Percentiles rank a stretch among this genome's conserved stretches.
phyloP scores from a whole-genome alignment of 805 yeast genomes.

The Yarrowia hollandica region DNA sequence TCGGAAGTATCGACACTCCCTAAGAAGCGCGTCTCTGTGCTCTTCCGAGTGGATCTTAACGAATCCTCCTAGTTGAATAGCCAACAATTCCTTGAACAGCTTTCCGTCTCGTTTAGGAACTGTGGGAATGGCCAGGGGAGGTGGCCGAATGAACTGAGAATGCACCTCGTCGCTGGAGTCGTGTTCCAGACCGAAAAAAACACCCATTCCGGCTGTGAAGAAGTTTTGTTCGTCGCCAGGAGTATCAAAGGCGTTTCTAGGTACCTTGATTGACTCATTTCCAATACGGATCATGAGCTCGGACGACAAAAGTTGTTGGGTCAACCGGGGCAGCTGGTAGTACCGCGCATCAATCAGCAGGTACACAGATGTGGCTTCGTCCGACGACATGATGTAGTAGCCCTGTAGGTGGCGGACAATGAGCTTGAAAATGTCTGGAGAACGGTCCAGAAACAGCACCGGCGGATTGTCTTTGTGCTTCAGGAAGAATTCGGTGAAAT shows the following conservation, averaged over 20 bases:
- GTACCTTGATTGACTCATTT: conserved; percentile 56
- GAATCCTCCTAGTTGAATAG: conserved; percentile 56
- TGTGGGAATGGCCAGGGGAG: conserved; percentile 64
- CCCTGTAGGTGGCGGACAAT: conserved; percentile 72
- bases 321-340: conserved; percentile 62
- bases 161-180: conserved; percentile 39
- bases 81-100: conserved; percentile 57
- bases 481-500: conserved; percentile 71
- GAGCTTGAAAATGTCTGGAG: conserved; percentile 63
- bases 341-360: conserved; percentile 70
- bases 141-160: conserved; percentile 65
- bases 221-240: conserved; percentile 78
- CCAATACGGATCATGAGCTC: conserved; percentile 63
- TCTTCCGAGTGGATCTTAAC: conserved; percentile 51
- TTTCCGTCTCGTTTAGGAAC: conserved; percentile 53
- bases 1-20: conserved; percentile 76
- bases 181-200: conserved; percentile 54
- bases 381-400: conserved; percentile 56
- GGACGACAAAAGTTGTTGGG: conserved; percentile 50
- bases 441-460: conserved; percentile 67
- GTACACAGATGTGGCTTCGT: conserved; percentile 60
- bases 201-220: conserved; percentile 62
- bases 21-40: conserved; percentile 58
- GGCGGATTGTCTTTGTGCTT: conserved; percentile 38
- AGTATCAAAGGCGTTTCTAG: conserved; percentile 53